Conservation (phyloP, 2,329 filamentous ascomycete species). For the Hyphodiscus sp. region DNA sequence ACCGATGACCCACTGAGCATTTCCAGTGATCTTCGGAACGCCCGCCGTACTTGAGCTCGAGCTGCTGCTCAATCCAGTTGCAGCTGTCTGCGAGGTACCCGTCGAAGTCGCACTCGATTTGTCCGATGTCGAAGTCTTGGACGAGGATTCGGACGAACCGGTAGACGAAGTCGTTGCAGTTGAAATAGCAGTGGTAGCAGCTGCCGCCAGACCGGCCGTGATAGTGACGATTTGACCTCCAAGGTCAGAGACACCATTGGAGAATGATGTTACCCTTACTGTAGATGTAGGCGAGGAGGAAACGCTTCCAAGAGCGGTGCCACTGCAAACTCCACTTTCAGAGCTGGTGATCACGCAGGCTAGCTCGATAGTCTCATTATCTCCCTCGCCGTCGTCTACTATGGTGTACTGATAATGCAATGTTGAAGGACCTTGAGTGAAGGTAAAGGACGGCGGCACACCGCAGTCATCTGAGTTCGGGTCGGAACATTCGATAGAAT, state of each 20-base stretch:
- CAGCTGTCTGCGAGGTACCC: background rate
- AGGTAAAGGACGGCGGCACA: constrained; percentile 16
- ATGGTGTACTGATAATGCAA: constrained; percentile 6
- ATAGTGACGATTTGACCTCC: constrained; percentile 14
- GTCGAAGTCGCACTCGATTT: background rate
- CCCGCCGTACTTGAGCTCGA: constrained; percentile 10
- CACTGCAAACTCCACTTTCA: constrained; percentile 10
- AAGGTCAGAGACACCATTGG: constrained; percentile 2
- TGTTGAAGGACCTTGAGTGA: constrained; percentile 23
- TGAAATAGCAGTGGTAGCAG: constrained; percentile 19
- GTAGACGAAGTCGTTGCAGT: background rate
- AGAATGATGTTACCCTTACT: background rate
- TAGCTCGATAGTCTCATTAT: constrained; percentile 5
- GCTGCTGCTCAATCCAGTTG: background rate
- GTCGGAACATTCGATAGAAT: constrained; percentile 9
- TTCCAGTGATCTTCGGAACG: constrained; percentile 23
- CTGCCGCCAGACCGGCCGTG: constrained; percentile 13
- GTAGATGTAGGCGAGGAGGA: background rate
- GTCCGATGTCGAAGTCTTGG: background rate
- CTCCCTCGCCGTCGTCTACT: background rate
- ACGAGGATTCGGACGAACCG: background rate
- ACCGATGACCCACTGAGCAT: constrained; percentile 20
- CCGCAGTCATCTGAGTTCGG: constrained; percentile 7
- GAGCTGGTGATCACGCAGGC: constrained; percentile 14
- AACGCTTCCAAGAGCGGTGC: background rate